Conservation (phyloP, 140 eudicot species). For the Flaveria floridana region DNA sequence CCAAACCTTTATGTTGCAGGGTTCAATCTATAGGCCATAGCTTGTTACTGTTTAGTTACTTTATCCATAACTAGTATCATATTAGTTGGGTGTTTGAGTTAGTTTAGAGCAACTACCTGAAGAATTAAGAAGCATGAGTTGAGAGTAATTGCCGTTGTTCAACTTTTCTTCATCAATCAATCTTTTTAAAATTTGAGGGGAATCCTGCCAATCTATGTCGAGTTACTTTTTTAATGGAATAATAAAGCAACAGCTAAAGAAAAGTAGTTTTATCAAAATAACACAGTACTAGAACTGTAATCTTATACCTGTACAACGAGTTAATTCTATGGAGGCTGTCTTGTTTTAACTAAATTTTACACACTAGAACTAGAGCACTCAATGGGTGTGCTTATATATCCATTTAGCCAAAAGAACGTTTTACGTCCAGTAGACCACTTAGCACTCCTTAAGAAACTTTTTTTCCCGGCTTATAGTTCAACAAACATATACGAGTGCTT, state of each 20-base stretch:
- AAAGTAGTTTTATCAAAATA: background rate
- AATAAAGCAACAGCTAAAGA: background rate
- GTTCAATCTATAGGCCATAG: background rate
- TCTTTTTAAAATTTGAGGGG: background rate
- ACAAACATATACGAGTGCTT: background rate
- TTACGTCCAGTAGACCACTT: background rate
- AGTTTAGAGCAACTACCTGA: too few relatives aligned
- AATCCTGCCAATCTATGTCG: background rate
- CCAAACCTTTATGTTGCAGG: background rate
- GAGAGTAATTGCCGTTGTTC: background rate
- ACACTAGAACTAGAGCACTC: background rate
- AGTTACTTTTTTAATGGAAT: background rate
- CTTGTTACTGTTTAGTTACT: background rate
- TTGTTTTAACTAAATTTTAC: background rate
- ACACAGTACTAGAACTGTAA: background rate
- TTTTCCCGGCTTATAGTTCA: background rate
- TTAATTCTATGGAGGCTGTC: background rate
- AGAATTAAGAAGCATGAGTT: background rate
- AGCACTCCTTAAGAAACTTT: background rate
- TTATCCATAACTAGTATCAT: too few relatives aligned
- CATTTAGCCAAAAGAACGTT: background rate
- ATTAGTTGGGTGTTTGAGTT: too few relatives aligned
- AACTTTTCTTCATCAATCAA: background rate
- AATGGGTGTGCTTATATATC: background rate
- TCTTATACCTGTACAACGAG: conserved; percentile 3